Conservation (phyloP, 2,329 filamentous ascomycete species). For the Ascochyta lentis region DNA sequence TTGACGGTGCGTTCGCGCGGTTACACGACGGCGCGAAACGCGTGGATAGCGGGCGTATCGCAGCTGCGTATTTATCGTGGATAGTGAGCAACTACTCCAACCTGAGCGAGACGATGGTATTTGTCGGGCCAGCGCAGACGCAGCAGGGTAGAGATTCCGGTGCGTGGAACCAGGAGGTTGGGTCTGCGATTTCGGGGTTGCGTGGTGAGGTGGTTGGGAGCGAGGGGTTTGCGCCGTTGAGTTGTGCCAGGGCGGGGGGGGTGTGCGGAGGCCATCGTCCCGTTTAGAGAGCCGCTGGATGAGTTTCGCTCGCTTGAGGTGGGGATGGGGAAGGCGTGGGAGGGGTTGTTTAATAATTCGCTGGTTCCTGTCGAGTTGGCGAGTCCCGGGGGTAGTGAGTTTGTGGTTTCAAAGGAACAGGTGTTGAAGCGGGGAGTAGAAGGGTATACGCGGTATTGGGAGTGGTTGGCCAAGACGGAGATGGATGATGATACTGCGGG, state of each 20-base stretch:
- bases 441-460: slow-evolving; percentile 39
- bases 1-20: slow-evolving; percentile 19
- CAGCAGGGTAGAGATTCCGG: background rate
- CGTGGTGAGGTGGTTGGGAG: slow-evolving; percentile 47
- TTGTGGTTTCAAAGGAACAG: slow-evolving; percentile 42
- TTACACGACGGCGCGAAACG: slow-evolving; percentile 9
- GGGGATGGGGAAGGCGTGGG: slow-evolving; percentile 47
- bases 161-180: background rate
- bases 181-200: slow-evolving; percentile 30
- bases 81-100: slow-evolving; percentile 33
- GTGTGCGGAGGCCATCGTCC: slow-evolving; percentile 47
- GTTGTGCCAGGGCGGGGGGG: slow-evolving; percentile 45
- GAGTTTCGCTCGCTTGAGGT: slow-evolving; percentile 35
- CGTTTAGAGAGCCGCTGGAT: slow-evolving; percentile 31
- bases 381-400: slow-evolving; percentile 52
- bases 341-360: slow-evolving; percentile 51
- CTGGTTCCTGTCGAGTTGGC: slow-evolving; percentile 52
- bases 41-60: slow-evolving; percentile 31
- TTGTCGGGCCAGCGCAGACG: slow-evolving; percentile 23
- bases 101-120: slow-evolving; percentile 26
- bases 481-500: slow-evolving; percentile 37
- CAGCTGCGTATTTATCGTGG: slow-evolving; percentile 33
- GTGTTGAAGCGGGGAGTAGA: slow-evolving; percentile 32
- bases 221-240: slow-evolving; percentile 50
- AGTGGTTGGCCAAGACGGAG: slow-evolving; percentile 34